Conservation (phyloP, 371 early-diverging fungal species). For the Gilbertella persicaria region DNA sequence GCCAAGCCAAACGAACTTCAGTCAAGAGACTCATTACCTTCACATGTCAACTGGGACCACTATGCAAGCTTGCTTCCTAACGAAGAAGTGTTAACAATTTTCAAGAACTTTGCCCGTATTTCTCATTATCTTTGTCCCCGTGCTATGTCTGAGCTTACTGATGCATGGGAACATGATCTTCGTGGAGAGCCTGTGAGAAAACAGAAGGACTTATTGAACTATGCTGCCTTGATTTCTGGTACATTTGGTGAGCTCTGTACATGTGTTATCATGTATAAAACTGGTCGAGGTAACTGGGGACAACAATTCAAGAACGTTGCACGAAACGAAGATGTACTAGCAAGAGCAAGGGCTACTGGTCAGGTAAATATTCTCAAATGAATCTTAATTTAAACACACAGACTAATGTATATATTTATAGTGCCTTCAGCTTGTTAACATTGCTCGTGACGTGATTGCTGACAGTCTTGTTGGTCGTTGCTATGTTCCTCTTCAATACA, state of each 20-base stretch:
- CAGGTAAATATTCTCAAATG: constrained; percentile 34
- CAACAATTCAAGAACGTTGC: constrained; percentile 12
- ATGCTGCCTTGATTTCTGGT: constrained; percentile 52
- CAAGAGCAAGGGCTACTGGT: constrained; percentile 53
- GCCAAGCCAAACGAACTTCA: neutral
- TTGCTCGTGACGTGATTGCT: constrained; percentile 55
- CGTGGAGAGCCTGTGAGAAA: constrained; percentile 30
- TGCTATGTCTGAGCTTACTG: constrained; percentile 45
- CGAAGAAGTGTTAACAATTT: constrained; percentile 26
- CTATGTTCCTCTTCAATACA: constrained; percentile 50
- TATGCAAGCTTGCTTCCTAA: constrained; percentile 22
- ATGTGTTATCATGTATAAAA: constrained; percentile 46
- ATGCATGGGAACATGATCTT: constrained; percentile 55
- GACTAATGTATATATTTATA: constrained; percentile 12
- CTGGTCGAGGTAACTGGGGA: constrained; percentile 41
- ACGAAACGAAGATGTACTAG: constrained; percentile 32
- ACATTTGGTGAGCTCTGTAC: constrained; percentile 57
- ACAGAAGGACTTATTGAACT: constrained; percentile 45
- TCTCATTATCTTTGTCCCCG: constrained; percentile 44
- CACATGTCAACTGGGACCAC: constrained; percentile 33
- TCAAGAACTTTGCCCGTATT: constrained; percentile 40
- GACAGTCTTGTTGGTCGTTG: constrained; percentile 50
- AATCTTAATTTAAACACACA: neutral
- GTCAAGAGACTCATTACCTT: constrained; percentile 14
- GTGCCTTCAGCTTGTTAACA: constrained; percentile 61